Evolutionary conservation across 306 rosid genomes (phyloP).

Genomic region (Mucuna pruriens): DNA sequence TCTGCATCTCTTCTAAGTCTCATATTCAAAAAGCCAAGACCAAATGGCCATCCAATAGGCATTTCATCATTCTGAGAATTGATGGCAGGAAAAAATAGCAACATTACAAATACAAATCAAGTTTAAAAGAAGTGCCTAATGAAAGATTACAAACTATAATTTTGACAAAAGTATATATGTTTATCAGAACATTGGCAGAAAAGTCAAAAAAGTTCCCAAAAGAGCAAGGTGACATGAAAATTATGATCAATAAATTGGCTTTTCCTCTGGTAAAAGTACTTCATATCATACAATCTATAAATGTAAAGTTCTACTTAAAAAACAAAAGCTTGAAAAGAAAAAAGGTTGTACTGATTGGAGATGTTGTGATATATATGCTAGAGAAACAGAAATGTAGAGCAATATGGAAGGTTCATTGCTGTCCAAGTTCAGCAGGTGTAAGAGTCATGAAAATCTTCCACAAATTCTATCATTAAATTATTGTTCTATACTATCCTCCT

Average conservation of each 20-base stretch:
- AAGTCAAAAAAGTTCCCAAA: not conserved
- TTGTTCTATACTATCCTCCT: not conserved
- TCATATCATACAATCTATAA: not conserved
- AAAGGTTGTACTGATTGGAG: not conserved
- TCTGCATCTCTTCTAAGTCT: constrained; percentile 64
- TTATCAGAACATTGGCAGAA: not conserved
- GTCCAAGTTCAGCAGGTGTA: not conserved
- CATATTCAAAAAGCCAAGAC: constrained; percentile 62
- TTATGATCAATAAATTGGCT: not conserved
- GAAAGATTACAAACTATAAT: not conserved
- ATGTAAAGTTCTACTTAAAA: not conserved
- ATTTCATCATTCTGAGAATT: constrained; percentile 59
- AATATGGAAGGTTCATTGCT: not conserved
- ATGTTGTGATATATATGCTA: not conserved
- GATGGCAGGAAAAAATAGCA: not conserved
- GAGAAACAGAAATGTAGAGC: not conserved
- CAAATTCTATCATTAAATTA: not conserved
- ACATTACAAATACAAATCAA: not conserved
- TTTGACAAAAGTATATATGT: not conserved
- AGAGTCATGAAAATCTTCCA: not conserved
- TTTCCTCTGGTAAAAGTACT: not conserved
- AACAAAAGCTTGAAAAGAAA: not conserved
- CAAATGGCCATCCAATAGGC: constrained; percentile 86
- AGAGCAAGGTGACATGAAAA: not conserved
- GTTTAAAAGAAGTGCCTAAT: not conserved